phyloP scores from a whole-genome alignment of 495 filamentous ascomycete species.

The Hyaloscypha hepaticicola region DNA sequence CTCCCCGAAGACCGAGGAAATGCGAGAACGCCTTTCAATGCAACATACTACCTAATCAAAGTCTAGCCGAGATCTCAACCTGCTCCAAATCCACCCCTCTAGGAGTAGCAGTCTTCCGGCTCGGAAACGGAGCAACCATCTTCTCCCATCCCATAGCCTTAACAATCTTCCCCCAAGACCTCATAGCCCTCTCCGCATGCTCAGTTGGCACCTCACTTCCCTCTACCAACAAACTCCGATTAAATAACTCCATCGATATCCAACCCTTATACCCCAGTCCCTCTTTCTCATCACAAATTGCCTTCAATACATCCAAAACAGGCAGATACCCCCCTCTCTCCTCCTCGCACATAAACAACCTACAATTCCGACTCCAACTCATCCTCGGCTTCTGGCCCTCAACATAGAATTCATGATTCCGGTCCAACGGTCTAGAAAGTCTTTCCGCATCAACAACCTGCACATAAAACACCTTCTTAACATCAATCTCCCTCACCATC shows the following conservation, averaged over 20 bases:
- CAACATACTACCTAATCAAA: too few relatives aligned
- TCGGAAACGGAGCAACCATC: slow-evolving; percentile 4
- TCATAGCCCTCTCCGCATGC: slow-evolving; percentile 62
- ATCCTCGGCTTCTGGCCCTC: slow-evolving; percentile 64
- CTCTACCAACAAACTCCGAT: slow-evolving; percentile 57
- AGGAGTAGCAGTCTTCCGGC: background rate
- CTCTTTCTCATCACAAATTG: slow-evolving; percentile 53
- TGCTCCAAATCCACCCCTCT: background rate
- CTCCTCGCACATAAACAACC: slow-evolving; percentile 74
- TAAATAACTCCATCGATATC: slow-evolving; percentile 81
- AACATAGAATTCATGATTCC: slow-evolving; percentile 63
- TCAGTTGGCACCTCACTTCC: slow-evolving; percentile 53
- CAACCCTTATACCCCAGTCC: slow-evolving; percentile 66
- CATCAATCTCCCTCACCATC: slow-evolving; percentile 57
- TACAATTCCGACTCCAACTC: slow-evolving; percentile 79
- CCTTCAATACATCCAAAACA: slow-evolving; percentile 57
- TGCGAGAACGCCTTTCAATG: too few relatives aligned
- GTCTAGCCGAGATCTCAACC: slow-evolving; percentile 10
- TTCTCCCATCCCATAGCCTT: slow-evolving; percentile 44
- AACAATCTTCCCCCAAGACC: slow-evolving; percentile 61
- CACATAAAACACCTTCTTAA: slow-evolving; percentile 73
- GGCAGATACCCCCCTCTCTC: slow-evolving; percentile 72
- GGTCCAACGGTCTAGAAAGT: slow-evolving; percentile 55
- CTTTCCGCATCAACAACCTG: slow-evolving; percentile 78
- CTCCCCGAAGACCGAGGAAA: too few relatives aligned